Evolutionary conservation across 2,329 filamentous ascomycete genomes (phyloP).

Genomic region (Truncatella angustata): DNA sequence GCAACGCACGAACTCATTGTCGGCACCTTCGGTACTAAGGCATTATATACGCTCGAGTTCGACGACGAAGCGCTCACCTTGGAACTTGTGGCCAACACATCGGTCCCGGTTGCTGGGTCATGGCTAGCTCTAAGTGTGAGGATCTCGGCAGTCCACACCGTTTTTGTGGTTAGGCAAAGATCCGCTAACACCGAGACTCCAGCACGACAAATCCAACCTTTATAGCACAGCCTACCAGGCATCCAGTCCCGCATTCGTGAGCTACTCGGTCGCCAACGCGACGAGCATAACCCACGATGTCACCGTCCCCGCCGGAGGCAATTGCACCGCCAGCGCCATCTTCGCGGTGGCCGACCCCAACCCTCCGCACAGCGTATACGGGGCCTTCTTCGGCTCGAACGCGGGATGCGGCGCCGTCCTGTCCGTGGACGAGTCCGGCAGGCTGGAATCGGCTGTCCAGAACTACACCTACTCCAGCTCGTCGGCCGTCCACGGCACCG

Average conservation of each 20-base stretch:
- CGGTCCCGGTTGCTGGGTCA: conserved; percentile 5
- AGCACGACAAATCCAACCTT: conserved; percentile 10
- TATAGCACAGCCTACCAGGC: conserved; percentile 7
- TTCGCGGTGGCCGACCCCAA: conserved; percentile 5
- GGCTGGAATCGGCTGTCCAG: conserved; percentile 35
- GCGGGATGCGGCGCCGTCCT: conserved; percentile 10
- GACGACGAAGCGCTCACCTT: conserved; percentile 10
- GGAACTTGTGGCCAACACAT: conserved; percentile 7
- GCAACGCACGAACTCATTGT: conserved; percentile 8
- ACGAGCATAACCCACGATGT: conserved; percentile 5
- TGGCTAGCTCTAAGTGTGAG: conserved; percentile 11
- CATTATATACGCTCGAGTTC: conserved; percentile 10
- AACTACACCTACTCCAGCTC: conserved; percentile 41
- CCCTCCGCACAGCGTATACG: conserved; percentile 9
- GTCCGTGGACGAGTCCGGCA: conserved; percentile 4
- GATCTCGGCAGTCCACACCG: too few species aligned
- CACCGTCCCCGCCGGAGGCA: conserved; percentile 7
- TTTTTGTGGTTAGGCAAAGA: too few species aligned
- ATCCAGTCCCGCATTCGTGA: conserved; percentile 8
- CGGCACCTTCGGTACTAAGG: conserved; percentile 10
- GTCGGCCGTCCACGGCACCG: conserved; percentile 47
- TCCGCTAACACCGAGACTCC: too few species aligned
- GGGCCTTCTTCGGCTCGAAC: conserved; percentile 4
- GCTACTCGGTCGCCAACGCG: conserved; percentile 5
- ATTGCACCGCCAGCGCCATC: conserved; percentile 11